These are phyloP conservation scores for Millerago galiae DNA, from an alignment of 805 yeast genomes.

Conservation along the genomic window DNA sequence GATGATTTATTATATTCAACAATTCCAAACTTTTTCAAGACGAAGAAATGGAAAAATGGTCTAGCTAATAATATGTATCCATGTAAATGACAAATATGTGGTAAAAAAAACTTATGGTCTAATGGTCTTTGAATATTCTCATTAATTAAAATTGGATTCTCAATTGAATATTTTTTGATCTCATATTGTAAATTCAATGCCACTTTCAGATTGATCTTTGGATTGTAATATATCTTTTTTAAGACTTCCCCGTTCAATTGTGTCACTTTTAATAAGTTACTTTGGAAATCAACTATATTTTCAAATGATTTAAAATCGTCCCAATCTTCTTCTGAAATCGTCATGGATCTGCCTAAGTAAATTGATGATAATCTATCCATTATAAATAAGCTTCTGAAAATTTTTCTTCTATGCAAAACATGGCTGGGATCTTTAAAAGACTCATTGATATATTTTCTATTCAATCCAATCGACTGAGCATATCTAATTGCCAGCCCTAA, in stretches of 20 bases:
- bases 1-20: slow-evolving; percentile 12
- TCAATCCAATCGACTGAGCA: slow-evolving; percentile 38
- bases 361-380: slow-evolving; percentile 30
- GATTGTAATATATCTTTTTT: slow-evolving; percentile 27
- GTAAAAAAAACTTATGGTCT: slow-evolving; percentile 21
- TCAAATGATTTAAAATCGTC: slow-evolving; percentile 27
- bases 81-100: slow-evolving; percentile 32
- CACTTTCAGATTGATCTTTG: slow-evolving; percentile 24
- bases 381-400: slow-evolving; percentile 30
- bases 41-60: slow-evolving; percentile 34
- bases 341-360: slow-evolving; percentile 32
- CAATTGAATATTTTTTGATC: slow-evolving; percentile 29
- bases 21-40: slow-evolving; percentile 19
- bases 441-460: slow-evolving; percentile 33
- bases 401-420: slow-evolving; percentile 27
- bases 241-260: slow-evolving; percentile 27
- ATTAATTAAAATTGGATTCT: slow-evolving; percentile 26
- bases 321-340: slow-evolving; percentile 33
- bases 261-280: slow-evolving; percentile 26
- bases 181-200: slow-evolving; percentile 32
- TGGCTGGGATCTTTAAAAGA: slow-evolving; percentile 25
- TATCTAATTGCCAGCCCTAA: slow-evolving; percentile 36
- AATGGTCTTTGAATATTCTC: slow-evolving; percentile 17
- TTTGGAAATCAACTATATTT: slow-evolving; percentile 23
- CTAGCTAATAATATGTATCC: slow-evolving; percentile 33